Conservation (phyloP, 2,329 filamentous ascomycete species). For the Sphaceloma murrayae region DNA sequence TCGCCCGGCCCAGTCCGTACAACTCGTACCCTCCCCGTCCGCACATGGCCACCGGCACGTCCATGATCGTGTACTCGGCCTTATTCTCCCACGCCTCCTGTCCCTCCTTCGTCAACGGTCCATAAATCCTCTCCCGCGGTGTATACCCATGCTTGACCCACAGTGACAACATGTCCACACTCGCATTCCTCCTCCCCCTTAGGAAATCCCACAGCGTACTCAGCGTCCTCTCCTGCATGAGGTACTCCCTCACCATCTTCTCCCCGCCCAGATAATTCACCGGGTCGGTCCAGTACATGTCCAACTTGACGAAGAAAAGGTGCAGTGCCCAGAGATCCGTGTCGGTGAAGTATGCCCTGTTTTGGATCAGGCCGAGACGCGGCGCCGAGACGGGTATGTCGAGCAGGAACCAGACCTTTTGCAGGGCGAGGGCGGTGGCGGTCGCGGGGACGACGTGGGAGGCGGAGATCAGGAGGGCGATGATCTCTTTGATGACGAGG, state of each 20-base stretch:
- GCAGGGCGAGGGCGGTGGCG: conserved; percentile 25
- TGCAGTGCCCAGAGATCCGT: conserved; percentile 52
- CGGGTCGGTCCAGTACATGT: conserved; percentile 59
- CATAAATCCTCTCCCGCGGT: conserved; percentile 19
- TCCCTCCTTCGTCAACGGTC: not conserved
- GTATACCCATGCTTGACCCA: conserved; percentile 50
- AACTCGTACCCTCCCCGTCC: conserved; percentile 40
- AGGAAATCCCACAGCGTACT: conserved; percentile 49
- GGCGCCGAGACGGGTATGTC: conserved; percentile 51
- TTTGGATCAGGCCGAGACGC: conserved; percentile 47
- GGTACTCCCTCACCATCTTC: conserved; percentile 42
- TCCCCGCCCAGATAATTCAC: conserved; percentile 42
- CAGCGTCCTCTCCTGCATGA: conserved; percentile 32
- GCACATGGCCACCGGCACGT: conserved; percentile 44
- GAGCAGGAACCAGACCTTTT: conserved; percentile 65
- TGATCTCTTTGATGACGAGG: conserved; percentile 49
- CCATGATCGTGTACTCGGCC: conserved; percentile 35
- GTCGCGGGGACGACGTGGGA: conserved; percentile 47
- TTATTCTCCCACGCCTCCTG: conserved; percentile 22
- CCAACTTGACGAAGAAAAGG: conserved; percentile 61
- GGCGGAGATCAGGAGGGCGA: conserved; percentile 49
- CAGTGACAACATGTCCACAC: conserved; percentile 46
- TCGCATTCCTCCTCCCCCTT: conserved; percentile 47
- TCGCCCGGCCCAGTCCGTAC: conserved; percentile 30
- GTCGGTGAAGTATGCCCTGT: conserved; percentile 47